These are phyloP conservation scores for Glycyrrhiza uralensis DNA, from an alignment of 306 rosid species.

Conservation along the genomic window DNA sequence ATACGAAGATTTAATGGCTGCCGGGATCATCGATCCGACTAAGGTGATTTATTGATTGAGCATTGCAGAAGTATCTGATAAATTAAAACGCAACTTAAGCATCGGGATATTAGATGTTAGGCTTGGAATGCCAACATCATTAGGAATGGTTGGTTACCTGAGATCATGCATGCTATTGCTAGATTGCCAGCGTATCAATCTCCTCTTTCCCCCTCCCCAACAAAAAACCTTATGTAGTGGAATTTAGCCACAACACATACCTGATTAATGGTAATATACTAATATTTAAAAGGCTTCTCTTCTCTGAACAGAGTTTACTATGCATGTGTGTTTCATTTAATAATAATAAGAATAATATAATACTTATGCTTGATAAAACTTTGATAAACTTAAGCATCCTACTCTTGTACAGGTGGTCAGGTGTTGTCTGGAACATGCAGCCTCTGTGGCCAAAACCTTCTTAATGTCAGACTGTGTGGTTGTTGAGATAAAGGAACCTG, in stretches of 20 bases:
- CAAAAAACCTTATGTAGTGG: too few species aligned
- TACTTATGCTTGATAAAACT: background rate
- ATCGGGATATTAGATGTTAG: background rate
- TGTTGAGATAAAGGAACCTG: constrained; percentile 98
- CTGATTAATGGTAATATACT: background rate
- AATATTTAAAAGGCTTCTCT: too few species aligned
- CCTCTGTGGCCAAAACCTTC: constrained; percentile 97
- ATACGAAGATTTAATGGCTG: constrained; percentile 96
- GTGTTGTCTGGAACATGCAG: constrained; percentile 97
- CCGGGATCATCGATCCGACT: constrained; percentile 96
- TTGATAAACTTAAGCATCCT: background rate
- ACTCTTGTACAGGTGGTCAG: constrained; percentile 70
- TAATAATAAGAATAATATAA: background rate
- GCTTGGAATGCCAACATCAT: background rate
- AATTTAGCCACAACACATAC: background rate
- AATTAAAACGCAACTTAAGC: too few species aligned
- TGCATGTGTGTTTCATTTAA: background rate
- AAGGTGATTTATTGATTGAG: constrained; percentile 52
- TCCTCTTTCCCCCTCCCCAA: too few species aligned
- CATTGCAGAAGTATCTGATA: too few species aligned
- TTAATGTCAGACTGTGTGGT: constrained; percentile 98
- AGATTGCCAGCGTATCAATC: too few species aligned
- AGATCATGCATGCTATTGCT: too few species aligned
- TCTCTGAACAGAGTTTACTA: background rate
- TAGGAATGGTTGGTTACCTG: background rate